Percentiles rank a stretch among this genome's conserved stretches.
Evolutionary conservation across 2,329 filamentous ascomycete genomes (phyloP).

Genomic region (Aureobasidium vineae): DNA sequence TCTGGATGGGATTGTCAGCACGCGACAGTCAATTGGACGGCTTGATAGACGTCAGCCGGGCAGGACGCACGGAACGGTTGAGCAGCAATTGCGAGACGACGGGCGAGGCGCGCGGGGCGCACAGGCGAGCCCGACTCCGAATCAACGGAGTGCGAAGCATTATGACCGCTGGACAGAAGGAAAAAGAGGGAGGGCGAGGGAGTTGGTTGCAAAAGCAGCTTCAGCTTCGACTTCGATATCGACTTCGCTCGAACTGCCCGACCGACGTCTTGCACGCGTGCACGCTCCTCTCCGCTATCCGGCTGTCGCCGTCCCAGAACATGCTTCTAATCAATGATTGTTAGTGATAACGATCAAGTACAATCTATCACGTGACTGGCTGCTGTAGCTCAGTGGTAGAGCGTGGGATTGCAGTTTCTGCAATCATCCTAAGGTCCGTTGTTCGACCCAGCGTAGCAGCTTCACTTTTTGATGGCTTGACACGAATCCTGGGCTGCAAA

Average conservation of each 20-base stretch:
- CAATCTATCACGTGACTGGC: background rate
- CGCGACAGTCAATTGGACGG: conserved; percentile 13
- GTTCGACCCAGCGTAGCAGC: conserved; percentile 27
- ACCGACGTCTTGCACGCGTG: conserved; percentile 3
- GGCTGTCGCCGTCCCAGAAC: background rate
- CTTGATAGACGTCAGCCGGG: background rate
- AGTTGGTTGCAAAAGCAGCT: conserved; percentile 12
- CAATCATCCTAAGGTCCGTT: conserved; percentile 27
- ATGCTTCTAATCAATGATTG: no score
- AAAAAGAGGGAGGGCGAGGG: conserved; percentile 14
- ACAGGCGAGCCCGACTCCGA: conserved; percentile 29
- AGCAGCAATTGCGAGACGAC: conserved; percentile 28
- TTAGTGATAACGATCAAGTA: no score
- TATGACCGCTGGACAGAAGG: conserved; percentile 21
- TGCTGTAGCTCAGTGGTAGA: conserved; percentile 27
- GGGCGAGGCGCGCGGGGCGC: conserved; percentile 17
- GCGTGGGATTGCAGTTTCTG: conserved; percentile 26
- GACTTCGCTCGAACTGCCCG: conserved; percentile 13
- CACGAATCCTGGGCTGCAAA: background rate
- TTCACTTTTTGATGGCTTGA: conserved; percentile 1
- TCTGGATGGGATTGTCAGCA: conserved; percentile 30
- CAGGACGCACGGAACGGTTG: conserved; percentile 27
- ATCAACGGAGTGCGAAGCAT: conserved; percentile 31
- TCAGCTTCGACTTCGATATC: conserved; percentile 12
- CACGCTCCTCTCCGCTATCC: background rate